These are phyloP conservation scores for Tubosaeta sp. DNA, from an alignment of 768 basidiomycete genomes.

Conservation along the genomic window DNA sequence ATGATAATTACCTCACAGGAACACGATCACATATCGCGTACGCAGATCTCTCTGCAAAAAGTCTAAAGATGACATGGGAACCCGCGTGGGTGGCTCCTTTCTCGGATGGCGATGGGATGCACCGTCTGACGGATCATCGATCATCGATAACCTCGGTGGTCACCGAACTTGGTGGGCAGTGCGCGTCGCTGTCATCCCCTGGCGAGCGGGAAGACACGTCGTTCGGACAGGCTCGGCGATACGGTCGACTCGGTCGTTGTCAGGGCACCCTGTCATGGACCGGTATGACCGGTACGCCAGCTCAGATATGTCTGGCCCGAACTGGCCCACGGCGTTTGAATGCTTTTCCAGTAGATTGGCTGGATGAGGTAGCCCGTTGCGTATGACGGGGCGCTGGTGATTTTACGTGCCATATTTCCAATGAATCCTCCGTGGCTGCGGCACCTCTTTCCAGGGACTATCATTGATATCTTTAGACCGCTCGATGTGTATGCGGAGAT, in stretches of 20 bases:
- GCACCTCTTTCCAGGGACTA: not conserved
- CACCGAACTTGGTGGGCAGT: too few relatives aligned
- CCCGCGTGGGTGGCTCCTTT: not conserved
- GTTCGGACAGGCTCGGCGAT: not conserved
- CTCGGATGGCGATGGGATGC: not conserved
- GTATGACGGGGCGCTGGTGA: not conserved
- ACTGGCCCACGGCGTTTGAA: not conserved
- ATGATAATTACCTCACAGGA: not conserved
- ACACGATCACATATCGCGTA: not conserved
- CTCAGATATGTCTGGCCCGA: too few relatives aligned
- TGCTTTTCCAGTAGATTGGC: not conserved
- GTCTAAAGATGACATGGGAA: not conserved
- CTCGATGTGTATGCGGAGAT: not conserved
- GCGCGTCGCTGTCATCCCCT: too few relatives aligned
- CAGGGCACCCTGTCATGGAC: not conserved
- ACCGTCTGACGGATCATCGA: too few relatives aligned
- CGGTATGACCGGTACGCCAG: not conserved
- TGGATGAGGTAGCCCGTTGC: not conserved
- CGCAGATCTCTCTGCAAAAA: not conserved
- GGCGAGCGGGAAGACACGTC: not conserved
- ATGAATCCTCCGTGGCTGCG: not conserved
- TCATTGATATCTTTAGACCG: not conserved
- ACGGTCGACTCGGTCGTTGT: not conserved
- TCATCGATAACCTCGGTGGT: not conserved
- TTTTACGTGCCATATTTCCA: not conserved